These are phyloP conservation scores for Sporothrix protearum DNA, from an alignment of 2,329 filamentous ascomycete genomes.

Conservation along the genomic window DNA sequence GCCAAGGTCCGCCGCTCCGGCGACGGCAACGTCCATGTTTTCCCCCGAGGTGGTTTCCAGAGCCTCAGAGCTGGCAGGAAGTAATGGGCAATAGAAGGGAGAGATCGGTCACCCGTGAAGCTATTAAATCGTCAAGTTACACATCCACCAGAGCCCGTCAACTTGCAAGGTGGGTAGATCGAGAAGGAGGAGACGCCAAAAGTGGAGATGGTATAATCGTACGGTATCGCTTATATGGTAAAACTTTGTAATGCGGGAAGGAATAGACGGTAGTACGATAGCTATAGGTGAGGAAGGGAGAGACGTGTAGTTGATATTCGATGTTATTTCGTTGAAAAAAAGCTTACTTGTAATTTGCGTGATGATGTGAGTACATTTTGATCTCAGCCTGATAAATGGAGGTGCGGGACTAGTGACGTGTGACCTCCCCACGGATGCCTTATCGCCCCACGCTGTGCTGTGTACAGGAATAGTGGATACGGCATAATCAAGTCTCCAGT, in stretches of 20 bases:
- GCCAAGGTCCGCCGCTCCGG: slow-evolving; percentile 64
- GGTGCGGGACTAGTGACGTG: background rate
- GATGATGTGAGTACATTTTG: background rate
- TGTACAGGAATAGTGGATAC: too few species aligned
- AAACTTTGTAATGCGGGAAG: background rate
- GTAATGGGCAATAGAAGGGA: background rate
- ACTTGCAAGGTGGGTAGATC: background rate
- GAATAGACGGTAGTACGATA: background rate
- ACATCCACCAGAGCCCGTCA: background rate
- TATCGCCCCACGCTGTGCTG: background rate
- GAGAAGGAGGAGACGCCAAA: background rate
- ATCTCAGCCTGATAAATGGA: background rate
- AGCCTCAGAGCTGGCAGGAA: background rate
- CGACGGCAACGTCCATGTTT: slow-evolving; percentile 40
- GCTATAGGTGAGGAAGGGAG: background rate
- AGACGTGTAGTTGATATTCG: background rate
- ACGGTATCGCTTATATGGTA: background rate
- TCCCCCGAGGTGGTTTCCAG: background rate
- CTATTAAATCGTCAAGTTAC: background rate
- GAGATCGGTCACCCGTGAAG: background rate
- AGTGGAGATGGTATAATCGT: background rate
- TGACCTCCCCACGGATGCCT: background rate
- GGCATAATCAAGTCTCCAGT: background rate
- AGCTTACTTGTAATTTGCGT: background rate
- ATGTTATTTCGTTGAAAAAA: background rate